These are phyloP conservation scores for Rhinocladiella mackenziei DNA, from an alignment of 2,329 filamentous ascomycete genomes.

Conservation along the genomic window DNA sequence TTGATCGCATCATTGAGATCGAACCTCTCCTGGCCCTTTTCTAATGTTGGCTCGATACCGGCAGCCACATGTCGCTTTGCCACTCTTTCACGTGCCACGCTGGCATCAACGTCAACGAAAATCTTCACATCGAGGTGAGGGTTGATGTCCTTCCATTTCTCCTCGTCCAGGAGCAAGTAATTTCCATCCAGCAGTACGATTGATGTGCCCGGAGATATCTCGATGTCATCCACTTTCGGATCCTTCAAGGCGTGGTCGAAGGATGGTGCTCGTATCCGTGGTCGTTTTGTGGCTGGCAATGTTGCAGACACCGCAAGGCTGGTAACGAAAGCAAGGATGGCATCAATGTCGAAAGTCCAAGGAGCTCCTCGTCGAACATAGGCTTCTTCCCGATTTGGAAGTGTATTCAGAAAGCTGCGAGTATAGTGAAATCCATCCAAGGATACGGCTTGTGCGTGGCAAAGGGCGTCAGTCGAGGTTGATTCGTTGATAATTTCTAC, in stretches of 20 bases:
- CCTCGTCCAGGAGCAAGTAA: conserved; percentile 30
- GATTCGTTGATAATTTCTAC: conserved; percentile 30
- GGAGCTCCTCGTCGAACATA: conserved; percentile 37
- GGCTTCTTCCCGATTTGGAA: conserved; percentile 36
- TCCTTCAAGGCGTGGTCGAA: conserved; percentile 39
- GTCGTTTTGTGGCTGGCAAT: conserved; percentile 11
- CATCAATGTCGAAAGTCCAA: conserved; percentile 37
- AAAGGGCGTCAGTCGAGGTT: neutral
- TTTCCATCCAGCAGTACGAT: conserved; percentile 32
- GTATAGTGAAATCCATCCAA: conserved; percentile 41
- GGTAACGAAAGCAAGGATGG: conserved; percentile 33
- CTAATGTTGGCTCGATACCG: conserved; percentile 41
- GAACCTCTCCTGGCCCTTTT: conserved; percentile 36
- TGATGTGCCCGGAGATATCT: conserved; percentile 28
- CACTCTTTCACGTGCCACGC: conserved; percentile 37
- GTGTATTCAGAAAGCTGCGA: conserved; percentile 31
- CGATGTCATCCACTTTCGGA: conserved; percentile 32
- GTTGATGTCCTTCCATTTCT: conserved; percentile 35
- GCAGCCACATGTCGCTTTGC: conserved; percentile 40
- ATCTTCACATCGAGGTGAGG: conserved; percentile 41
- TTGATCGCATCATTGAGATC: conserved; percentile 41
- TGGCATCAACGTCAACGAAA: conserved; percentile 40
- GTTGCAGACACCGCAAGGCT: conserved; percentile 30
- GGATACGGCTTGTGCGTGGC: conserved; percentile 29
- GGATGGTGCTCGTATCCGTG: conserved; percentile 31